Base-by-base conservation (phyloP, 306 rosid species). In the Biancaea sappan region DNA sequence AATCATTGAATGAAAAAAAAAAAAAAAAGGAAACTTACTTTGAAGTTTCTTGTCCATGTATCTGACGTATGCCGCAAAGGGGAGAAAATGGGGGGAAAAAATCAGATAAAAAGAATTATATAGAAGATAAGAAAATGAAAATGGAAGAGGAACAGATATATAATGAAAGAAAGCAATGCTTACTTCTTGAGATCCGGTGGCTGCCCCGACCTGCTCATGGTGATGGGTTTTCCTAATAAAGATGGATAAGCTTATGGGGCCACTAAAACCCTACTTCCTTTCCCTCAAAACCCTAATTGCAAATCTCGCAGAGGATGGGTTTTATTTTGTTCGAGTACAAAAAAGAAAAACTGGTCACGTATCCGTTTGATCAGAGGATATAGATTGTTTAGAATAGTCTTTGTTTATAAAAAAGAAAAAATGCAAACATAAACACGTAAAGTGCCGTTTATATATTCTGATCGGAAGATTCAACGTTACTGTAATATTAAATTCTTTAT, bases 41-140 rank as follows among this genome's bases (percentile, higher is more conserved):
- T 93, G 96, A 43, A 93, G 98, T 83, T 93, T 88, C 77, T 91
- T 93, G 90, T 93, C 98, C 98, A 93, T 91, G 81, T 93, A 93
- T 68, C 95, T 93, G 90, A 29, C n/a, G 14, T 38, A 62, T 22
- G 12, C 16, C 22, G 6, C 5, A 66, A 52, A 6, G 26, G 21
- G 16, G 3, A 9, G 54, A 4, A n/a, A 4, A 61, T n/a, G n/a
- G n/a, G n/a, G n/a, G n/a, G 5, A 69, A 32, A 77, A 43, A 10
- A 0, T 2, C 4, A 74, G 2, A 56, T 60, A 35, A 73, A 34
- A 32, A 50, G 21, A 43, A 35, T 1, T 4, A 51, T 25, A 21
- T 10, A 41, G 14, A 51, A 22, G 21, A n/a, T n/a, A 34, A 6
- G 38, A 34, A 34, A 2, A 34, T 34, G 38, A 51, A 38, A 66